phyloP scores from a whole-genome alignment of 2,329 filamentous ascomycete genomes.

The Furcasterigmium furcatum region DNA sequence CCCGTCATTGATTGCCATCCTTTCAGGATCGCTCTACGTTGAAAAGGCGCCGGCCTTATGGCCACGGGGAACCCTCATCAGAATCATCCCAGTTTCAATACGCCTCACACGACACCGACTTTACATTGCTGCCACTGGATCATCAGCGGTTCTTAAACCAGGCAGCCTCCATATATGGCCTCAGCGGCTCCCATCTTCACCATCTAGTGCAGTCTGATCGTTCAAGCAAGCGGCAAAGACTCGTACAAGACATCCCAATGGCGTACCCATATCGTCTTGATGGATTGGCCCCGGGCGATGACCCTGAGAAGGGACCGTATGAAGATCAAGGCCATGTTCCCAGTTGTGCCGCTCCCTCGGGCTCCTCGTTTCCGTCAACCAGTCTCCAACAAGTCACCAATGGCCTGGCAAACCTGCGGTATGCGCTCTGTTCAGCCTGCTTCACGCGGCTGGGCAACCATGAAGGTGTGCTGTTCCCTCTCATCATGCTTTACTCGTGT shows the following conservation, averaged over 20 bases:
- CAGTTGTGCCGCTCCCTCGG: background rate
- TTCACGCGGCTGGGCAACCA: slow-evolving; percentile 19
- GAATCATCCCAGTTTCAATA: slow-evolving; percentile 26
- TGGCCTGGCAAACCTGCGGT: slow-evolving; percentile 22
- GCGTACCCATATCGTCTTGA: slow-evolving; percentile 16
- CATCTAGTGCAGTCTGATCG: slow-evolving; percentile 15
- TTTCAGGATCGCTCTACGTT: slow-evolving; percentile 26
- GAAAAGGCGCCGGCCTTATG: slow-evolving; percentile 41
- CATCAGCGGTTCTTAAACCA: slow-evolving; percentile 21
- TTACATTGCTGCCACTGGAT: slow-evolving; percentile 19
- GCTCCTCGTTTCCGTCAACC: background rate
- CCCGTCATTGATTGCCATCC: slow-evolving; percentile 27
- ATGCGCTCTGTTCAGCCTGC: slow-evolving; percentile 27
- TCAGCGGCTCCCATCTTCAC: slow-evolving; percentile 25
- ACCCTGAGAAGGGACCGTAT: slow-evolving; percentile 24
- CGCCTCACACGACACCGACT: slow-evolving; percentile 18
- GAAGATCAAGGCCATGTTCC: background rate
- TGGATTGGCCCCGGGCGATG: slow-evolving; percentile 18
- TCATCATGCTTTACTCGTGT: background rate
- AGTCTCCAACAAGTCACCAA: slow-evolving; percentile 2
- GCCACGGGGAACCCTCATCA: slow-evolving; percentile 28
- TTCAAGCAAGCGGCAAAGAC: slow-evolving; percentile 26
- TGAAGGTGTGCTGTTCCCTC: slow-evolving; percentile 24
- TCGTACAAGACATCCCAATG: slow-evolving; percentile 27
- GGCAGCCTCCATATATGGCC: slow-evolving; percentile 24